These are phyloP conservation scores for Ophiostoma sp. DNA, from an alignment of 2,329 filamentous ascomycete genomes.

Conservation along the genomic window DNA sequence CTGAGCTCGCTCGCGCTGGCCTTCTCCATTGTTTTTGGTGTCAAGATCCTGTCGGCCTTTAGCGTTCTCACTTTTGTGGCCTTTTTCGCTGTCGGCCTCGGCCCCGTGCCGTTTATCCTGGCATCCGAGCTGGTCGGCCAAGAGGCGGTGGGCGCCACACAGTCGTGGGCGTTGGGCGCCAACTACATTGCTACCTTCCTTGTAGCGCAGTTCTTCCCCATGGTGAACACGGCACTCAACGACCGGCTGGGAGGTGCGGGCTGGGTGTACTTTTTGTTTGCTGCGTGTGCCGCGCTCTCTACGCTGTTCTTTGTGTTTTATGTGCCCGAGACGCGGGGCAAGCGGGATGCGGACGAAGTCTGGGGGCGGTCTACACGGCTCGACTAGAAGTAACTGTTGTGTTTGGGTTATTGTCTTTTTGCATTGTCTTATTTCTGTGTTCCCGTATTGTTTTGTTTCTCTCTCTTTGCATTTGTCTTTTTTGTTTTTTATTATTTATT, in stretches of 20 bases:
- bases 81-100: conserved; percentile 84
- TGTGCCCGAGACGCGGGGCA: conserved; percentile 86
- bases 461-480: not conserved
- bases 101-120: conserved; percentile 91
- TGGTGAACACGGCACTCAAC: conserved; percentile 71
- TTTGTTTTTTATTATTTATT: not conserved
- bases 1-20: conserved; percentile 70
- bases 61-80: conserved; percentile 81
- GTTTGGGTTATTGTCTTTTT: not conserved
- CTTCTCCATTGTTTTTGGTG: conserved; percentile 66
- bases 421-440: too few relatives aligned
- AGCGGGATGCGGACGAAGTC: conserved; percentile 79
- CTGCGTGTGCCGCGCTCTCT: conserved; percentile 63
- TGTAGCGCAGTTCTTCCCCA: conserved; percentile 91
- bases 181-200: conserved; percentile 90
- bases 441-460: not conserved
- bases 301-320: conserved; percentile 65
- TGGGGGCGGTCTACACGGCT: conserved; percentile 65
- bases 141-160: conserved; percentile 85
- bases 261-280: conserved; percentile 89
- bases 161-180: conserved; percentile 78
- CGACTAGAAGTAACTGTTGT: conserved; percentile 37
- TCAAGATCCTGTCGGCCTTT: conserved; percentile 72
- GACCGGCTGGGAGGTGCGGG: conserved; percentile 60
- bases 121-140: conserved; percentile 84